phyloP scores from a whole-genome alignment of 2,329 filamentous ascomycete species.

The Fusarium transvaalense region DNA sequence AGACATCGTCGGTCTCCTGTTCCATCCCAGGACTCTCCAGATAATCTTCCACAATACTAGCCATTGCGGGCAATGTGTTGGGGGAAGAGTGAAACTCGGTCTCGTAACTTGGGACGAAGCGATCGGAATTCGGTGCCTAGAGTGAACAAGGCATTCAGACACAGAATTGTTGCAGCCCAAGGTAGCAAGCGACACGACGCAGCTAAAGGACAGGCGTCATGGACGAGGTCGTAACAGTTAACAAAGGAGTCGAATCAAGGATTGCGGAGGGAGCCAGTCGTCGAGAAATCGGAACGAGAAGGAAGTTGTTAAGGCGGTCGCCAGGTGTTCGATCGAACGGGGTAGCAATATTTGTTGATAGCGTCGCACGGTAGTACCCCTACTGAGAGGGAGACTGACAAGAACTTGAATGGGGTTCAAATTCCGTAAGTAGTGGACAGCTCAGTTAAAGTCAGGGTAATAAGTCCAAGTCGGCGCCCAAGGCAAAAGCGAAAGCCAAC shows the following conservation, averaged over 20 bases:
- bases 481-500: constrained; percentile 29
- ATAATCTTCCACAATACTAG: constrained; percentile 70
- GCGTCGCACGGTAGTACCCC: constrained; percentile 40
- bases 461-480: constrained; percentile 8
- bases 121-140: constrained; percentile 28
- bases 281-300: constrained; percentile 26
- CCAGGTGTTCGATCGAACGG: constrained; percentile 22
- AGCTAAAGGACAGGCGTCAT: constrained; percentile 46
- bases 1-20: constrained; percentile 83
- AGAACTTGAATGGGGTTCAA: constrained; percentile 32
- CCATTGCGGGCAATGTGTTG: constrained; percentile 53
- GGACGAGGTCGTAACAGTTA: constrained; percentile 34
- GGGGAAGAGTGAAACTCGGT: constrained; percentile 13
- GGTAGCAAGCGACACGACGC: constrained; percentile 38
- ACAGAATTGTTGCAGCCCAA: constrained; percentile 36
- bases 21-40: constrained; percentile 74
- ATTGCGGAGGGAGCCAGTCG: constrained; percentile 23
- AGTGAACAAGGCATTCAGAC: constrained; percentile 37
- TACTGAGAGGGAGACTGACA: constrained; percentile 37
- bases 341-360: constrained; percentile 36
- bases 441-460: constrained; percentile 29
- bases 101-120: constrained; percentile 24
- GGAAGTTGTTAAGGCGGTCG: constrained; percentile 32
- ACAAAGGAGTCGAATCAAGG: constrained; percentile 26
- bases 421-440: constrained; percentile 36